Evolutionary conservation across 169 alveolate genomes (phyloP).

Genomic region (Plasmodium gonderi): DNA sequence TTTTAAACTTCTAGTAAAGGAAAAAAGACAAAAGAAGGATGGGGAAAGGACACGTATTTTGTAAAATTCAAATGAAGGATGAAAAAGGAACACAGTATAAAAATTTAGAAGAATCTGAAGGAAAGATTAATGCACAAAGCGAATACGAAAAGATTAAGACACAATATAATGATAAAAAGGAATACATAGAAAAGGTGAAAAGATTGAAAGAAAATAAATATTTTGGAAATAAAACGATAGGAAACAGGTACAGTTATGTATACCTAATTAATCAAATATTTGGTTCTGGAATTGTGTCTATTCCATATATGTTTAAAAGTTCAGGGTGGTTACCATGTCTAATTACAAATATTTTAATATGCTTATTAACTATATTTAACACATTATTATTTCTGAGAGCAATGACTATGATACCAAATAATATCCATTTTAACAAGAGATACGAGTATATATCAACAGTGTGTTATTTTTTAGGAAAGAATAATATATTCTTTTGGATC

Average conservation of each 20-base stretch:
- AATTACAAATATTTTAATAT: constrained; percentile 73
- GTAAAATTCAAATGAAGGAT: background rate
- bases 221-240: constrained; percentile 72
- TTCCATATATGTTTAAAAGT: constrained; percentile 79
- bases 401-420: constrained; percentile 85
- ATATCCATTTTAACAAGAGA: constrained; percentile 83
- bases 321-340: constrained; percentile 82
- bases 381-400: constrained; percentile 82
- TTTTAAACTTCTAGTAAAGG: too few species aligned
- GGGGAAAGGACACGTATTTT: background rate
- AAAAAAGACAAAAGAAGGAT: background rate
- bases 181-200: constrained; percentile 50
- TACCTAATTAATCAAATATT: constrained; percentile 71
- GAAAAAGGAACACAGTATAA: background rate
- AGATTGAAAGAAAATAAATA: constrained; percentile 51
- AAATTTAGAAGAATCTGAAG: background rate
- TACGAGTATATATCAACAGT: constrained; percentile 83
- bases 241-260: constrained; percentile 42
- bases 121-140: background rate
- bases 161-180: constrained; percentile 9
- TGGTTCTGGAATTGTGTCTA: constrained; percentile 80
- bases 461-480: constrained; percentile 81
- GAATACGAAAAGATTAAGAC: background rate
- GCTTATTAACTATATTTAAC: constrained; percentile 78
- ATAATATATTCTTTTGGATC: constrained; percentile 75